Evolutionary conservation across 805 yeast species (phyloP).

Genomic region (Candida piceae): DNA sequence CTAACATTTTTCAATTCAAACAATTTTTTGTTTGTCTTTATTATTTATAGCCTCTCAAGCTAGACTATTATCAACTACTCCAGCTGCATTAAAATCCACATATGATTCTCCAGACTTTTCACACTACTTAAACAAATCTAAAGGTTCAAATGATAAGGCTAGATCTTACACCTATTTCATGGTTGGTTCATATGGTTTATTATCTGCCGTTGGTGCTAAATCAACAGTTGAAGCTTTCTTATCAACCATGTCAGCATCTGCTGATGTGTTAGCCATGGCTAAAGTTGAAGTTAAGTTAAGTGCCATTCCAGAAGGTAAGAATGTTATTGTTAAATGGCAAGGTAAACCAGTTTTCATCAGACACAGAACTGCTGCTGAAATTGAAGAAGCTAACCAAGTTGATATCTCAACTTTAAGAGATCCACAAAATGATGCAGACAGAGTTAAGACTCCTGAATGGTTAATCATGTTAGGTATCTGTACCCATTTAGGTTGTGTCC

Average conservation of each 20-base stretch:
- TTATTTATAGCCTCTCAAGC: conserved; percentile 24
- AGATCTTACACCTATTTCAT: conserved; percentile 93
- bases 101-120: conserved; percentile 91
- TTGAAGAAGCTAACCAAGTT: conserved; percentile 86
- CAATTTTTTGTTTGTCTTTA: not conserved
- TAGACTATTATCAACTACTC: conserved; percentile 48
- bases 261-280: conserved; percentile 99
- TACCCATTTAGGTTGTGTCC: conserved; percentile 99
- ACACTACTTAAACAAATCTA: conserved; percentile 66
- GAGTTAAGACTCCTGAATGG: conserved; percentile 98
- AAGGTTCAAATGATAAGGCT: conserved; percentile 61
- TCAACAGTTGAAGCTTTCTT: conserved; percentile 92
- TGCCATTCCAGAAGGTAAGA: conserved; percentile 95
- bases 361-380: conserved; percentile 93
- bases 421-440: conserved; percentile 88
- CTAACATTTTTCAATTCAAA: no score
- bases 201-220: conserved; percentile 92
- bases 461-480: conserved; percentile 98
- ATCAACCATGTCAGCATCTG: conserved; percentile 93
- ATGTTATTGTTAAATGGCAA: conserved; percentile 98
- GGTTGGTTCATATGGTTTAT: conserved; percentile 92
- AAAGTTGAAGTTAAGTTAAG: conserved; percentile 95
- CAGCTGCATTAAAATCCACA: conserved; percentile 57
- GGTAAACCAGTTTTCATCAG: conserved; percentile 99
- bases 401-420: conserved; percentile 80